These are phyloP conservation scores for Orbilia ellipsospora DNA, from an alignment of 2,329 filamentous ascomycete species.

Conservation along the genomic window DNA sequence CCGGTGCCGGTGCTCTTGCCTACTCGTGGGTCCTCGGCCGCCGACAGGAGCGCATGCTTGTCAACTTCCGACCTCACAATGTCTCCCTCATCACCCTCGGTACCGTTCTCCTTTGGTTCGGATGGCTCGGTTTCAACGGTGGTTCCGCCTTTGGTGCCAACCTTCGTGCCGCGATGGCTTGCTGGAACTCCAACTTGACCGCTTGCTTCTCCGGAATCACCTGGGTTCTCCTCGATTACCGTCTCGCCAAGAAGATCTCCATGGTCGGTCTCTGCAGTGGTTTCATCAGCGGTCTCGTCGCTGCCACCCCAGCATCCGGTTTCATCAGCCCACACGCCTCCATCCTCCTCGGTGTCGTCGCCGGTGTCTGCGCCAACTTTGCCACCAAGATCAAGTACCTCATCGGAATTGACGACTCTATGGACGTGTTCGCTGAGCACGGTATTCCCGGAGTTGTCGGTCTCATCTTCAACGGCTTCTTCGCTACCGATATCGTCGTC, in stretches of 20 bases:
- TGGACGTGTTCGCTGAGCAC: conserved; percentile 79
- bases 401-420: conserved; percentile 75
- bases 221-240: conserved; percentile 96
- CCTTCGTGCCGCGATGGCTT: conserved; percentile 92
- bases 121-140: conserved; percentile 98
- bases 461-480: conserved; percentile 78
- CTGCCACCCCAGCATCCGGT: conserved; percentile 76
- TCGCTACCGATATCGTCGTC: conserved; percentile 76
- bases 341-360: conserved; percentile 73
- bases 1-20: conserved; percentile 89
- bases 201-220: conserved; percentile 91
- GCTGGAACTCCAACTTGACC: conserved; percentile 96
- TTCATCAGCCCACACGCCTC: conserved; percentile 76
- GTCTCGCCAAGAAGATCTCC: conserved; percentile 92
- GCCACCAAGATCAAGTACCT: conserved; percentile 63
- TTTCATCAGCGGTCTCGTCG: conserved; percentile 75
- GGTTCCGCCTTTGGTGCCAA: conserved; percentile 94
- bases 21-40: conserved; percentile 96
- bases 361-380: conserved; percentile 66
- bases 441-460: conserved; percentile 76
- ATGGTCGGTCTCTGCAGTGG: conserved; percentile 80
- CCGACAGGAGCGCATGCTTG: conserved; percentile 99
- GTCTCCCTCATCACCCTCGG: conserved; percentile 96
- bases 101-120: conserved; percentile 96
- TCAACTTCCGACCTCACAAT: conserved; percentile 99